phyloP scores from a whole-genome alignment of 305 asterid genomes.

The Rubia balearica region DNA sequence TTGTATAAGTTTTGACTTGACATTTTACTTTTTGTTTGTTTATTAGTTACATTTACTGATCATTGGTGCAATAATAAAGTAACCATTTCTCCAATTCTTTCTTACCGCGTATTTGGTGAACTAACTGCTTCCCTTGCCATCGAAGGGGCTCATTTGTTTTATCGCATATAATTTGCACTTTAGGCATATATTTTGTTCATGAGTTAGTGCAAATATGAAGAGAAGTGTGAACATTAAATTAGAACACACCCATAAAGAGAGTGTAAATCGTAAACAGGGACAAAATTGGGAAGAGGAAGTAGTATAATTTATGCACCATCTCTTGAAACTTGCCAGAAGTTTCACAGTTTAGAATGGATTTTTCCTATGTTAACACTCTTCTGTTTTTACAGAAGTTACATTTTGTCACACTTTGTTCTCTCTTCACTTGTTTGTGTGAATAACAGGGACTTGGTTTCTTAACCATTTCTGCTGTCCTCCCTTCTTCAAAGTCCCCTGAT shows the following conservation, averaged over 20 bases:
- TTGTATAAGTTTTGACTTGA: background rate
- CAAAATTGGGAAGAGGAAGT: background rate
- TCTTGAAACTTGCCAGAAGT: background rate
- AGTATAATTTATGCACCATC: background rate
- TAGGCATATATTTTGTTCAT: background rate
- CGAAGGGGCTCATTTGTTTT: background rate
- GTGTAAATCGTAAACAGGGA: background rate
- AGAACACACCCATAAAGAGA: background rate
- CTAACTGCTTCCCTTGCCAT: background rate
- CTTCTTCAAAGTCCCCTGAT: constrained; percentile 18
- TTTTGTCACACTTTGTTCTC: background rate
- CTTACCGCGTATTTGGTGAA: background rate
- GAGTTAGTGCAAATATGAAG: background rate
- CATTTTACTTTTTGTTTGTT: background rate
- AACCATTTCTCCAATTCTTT: background rate
- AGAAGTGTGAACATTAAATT: background rate
- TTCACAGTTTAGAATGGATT: background rate
- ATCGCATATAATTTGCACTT: background rate
- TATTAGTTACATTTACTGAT: no score
- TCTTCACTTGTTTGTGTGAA: background rate
- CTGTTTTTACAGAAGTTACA: background rate
- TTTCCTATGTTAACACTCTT: background rate
- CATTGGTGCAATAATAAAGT: no score
- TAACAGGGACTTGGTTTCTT: constrained; percentile 55
- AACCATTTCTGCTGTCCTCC: constrained; percentile 37